Base-by-base conservation (phyloP, 208 protist genomes). In the Acanthamoeba culbertsoni region DNA sequence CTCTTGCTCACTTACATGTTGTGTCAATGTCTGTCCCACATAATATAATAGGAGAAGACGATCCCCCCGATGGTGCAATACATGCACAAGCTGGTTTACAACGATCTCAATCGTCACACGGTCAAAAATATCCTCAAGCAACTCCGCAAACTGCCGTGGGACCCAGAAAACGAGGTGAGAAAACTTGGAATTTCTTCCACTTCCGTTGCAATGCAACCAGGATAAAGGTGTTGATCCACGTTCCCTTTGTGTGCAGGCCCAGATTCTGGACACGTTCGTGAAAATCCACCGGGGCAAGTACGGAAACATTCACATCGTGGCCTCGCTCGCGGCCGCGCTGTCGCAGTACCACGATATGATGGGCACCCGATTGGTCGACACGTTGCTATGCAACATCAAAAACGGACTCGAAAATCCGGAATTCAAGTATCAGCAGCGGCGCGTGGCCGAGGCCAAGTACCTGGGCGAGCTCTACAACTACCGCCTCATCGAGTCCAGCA, bases 391-490 rank as follows among this genome's bases (percentile, higher is more conserved):
- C 86, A 48, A 77, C 55, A 79, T 96, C n/a, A 1, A 42, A 3
- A 28, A 48, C 55, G 95, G 53, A 0, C 65, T 91, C 37, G 31
- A 91, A 82, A 37, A 62, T 2, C 91, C 91, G 35, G 93, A 96
- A 31, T 95, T 93, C 33, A 94, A 75, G 42, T 53, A 62, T 8
- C 88, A 93, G 12, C 96, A 97, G 75, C 59, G 75, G 57, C 84
- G 95, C 42, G 93, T 96, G 12, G 91, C 94, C 68, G 68, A 96
- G 37, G 28, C 95, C 1, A 96, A 93, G 40, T 62, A 97, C 2
- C 82, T 97, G 46, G 95, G 94, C 51, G 96, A 97, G 57, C 62
- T 97, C 12, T 97, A 96, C 65, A 96, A 96, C 51, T 96, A 95
- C 20, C 82, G 93, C 91, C 33, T 97, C 28, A 33, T 97, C 18